Evolutionary conservation across 1,284 basidiomycete species (phyloP).

Genomic region (Coriolopsis trogii): DNA sequence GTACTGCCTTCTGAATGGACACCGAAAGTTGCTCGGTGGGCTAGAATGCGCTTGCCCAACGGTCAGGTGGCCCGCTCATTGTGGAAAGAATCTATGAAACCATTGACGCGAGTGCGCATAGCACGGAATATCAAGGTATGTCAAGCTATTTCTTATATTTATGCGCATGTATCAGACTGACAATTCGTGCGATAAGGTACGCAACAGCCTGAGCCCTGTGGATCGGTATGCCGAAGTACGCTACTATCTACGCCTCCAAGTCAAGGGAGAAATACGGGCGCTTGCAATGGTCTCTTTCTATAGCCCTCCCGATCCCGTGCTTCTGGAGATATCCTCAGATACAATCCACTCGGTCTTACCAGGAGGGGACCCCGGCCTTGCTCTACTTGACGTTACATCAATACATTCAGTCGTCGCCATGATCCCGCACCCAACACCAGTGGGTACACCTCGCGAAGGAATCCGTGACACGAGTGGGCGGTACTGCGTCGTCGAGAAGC

Average conservation of each 20-base stretch:
- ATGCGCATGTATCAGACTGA: neutral
- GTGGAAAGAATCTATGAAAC: slow-evolving; percentile 21
- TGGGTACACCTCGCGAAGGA: neutral
- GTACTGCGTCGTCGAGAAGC: slow-evolving; percentile 1
- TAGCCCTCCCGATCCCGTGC: neutral
- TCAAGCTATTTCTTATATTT: neutral
- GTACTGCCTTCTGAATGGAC: too few relatives aligned
- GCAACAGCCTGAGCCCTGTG: neutral
- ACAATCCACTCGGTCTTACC: neutral
- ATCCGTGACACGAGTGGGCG: neutral
- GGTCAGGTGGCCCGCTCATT: slow-evolving; percentile 15
- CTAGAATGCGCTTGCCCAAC: slow-evolving; percentile 6
- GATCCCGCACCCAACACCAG: neutral
- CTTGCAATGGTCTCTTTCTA: slow-evolving; percentile 1
- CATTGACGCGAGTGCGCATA: neutral
- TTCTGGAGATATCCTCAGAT: neutral
- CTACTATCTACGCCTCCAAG: neutral
- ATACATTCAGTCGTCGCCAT: neutral
- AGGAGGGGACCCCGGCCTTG: neutral
- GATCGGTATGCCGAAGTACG: slow-evolving; percentile 1
- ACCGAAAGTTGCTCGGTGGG: slow-evolving; percentile 9
- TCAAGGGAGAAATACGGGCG: neutral
- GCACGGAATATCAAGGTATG: slow-evolving; percentile 8
- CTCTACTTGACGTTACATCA: neutral
- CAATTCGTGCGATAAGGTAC: neutral